phyloP scores from a whole-genome alignment of 169 alveolate species.

The Cryptosporidium tyzzeri region DNA sequence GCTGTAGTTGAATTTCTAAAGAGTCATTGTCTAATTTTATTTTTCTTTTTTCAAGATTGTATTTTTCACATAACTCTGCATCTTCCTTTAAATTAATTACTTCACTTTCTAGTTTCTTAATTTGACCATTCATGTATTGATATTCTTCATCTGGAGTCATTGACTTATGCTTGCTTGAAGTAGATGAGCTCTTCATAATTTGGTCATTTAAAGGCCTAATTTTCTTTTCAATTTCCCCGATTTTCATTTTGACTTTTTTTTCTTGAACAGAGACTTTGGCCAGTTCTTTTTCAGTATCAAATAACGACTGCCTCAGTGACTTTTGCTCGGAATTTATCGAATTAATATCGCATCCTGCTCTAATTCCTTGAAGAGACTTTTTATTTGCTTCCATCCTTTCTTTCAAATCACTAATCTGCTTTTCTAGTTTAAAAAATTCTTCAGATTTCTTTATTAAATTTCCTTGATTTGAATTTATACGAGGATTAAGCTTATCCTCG shows the following conservation, averaged over 20 bases:
- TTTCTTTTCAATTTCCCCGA: constrained; percentile 72
- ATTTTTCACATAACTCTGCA: constrained; percentile 67
- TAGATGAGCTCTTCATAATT: constrained; percentile 44
- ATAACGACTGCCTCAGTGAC: constrained; percentile 69
- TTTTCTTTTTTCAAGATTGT: constrained; percentile 47
- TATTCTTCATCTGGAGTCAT: constrained; percentile 27
- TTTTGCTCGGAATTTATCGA: constrained; percentile 70
- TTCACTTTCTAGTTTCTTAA: constrained; percentile 74
- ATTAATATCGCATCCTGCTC: constrained; percentile 66
- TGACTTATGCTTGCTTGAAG: constrained; percentile 45
- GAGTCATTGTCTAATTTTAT: constrained; percentile 60
- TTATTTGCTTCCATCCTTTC: constrained; percentile 24
- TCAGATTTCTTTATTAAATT: constrained; percentile 70
- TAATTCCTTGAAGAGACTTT: constrained; percentile 38
- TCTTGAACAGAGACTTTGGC: constrained; percentile 64
- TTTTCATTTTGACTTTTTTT: constrained; percentile 60
- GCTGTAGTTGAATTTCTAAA: constrained; percentile 54
- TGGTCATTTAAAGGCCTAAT: constrained; percentile 8
- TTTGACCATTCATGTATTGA: constrained; percentile 54
- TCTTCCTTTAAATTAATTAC: constrained; percentile 63
- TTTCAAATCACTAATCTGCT: constrained; percentile 34
- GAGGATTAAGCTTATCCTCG: constrained; percentile 2
- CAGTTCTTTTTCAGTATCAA: constrained; percentile 77
- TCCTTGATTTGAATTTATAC: constrained; percentile 76
- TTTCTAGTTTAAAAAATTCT: constrained; percentile 62